Base-by-base conservation (phyloP, 2,329 filamentous ascomycete genomes). In the Aspergillus arachidicola region DNA sequence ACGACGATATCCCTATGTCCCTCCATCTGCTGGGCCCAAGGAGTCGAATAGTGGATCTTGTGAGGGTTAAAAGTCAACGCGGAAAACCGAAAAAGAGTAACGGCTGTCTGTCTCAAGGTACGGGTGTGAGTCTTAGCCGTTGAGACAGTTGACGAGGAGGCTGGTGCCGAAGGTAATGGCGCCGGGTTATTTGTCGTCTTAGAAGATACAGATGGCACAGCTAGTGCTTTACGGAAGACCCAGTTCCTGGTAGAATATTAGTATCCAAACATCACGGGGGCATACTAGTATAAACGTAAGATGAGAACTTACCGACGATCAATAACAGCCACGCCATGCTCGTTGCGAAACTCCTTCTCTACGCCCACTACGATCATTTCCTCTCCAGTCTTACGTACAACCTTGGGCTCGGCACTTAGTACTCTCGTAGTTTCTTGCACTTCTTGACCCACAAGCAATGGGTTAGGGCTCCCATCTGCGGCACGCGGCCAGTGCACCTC, bases 281-380 rank as follows among this genome's bases (percentile, higher is more conserved):
- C 32, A 41, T 48, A 43, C 12, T 21, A 46, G 45, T 43, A 50
- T 56, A 19, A 21, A 23, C 32, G n/a, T n/a, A n/a, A n/a, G 28
- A n/a, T n/a, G 9, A n/a, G 30, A 36, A 58, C 71, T 55, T 66
- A 85, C 78, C 88, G 80, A 67, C 79, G 78, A 72, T 90, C 88
- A 38, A 84, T 72, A 32, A 90, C 68, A 0, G 81, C 81, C 51
- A 86, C 67, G 0, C 86, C 87, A 23, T 79, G 68, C 6, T 81
- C 79, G 43, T 83, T 84, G 70, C 81, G 79, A 61, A 87, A 85
- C 63, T 83, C 81, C 76, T 90, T 90, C 73, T 87, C 83, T 0
- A 91, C 85, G 1, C 87, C 82, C 0, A 90, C 88, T 1, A 90
- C 81, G 0, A 90, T 80, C 87, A 90, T 90, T 65, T 86, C 85